Percentiles rank a stretch among this genome's conserved stretches.
Evolutionary conservation across 2,329 filamentous ascomycete species (phyloP).

Genomic region (Penicillium sclerotigenum): DNA sequence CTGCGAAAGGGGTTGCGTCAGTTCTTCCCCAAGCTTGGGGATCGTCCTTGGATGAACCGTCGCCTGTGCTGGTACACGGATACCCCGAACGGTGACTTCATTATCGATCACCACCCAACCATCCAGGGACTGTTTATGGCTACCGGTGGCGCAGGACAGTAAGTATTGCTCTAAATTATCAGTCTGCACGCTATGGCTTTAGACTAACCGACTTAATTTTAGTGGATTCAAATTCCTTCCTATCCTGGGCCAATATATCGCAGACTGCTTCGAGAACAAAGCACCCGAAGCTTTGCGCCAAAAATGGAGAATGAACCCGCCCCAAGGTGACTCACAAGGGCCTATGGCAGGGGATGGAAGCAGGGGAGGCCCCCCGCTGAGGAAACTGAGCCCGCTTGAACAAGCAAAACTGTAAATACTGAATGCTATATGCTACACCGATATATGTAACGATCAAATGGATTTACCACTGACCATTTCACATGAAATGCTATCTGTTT

Average conservation of each 20-base stretch:
- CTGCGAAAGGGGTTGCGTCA: conserved; percentile 58
- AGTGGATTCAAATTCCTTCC: conserved; percentile 61
- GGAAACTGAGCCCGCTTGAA: conserved; percentile 23
- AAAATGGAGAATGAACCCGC: conserved; percentile 51
- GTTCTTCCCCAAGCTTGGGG: conserved; percentile 58
- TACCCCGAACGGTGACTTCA: conserved; percentile 64
- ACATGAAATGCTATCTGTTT: neutral
- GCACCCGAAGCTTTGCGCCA: conserved; percentile 52
- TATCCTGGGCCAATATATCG: conserved; percentile 60
- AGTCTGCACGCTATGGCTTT: neutral
- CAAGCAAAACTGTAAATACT: conserved; percentile 22
- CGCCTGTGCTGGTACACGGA: conserved; percentile 73
- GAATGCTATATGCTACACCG: neutral
- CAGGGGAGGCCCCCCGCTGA: conserved; percentile 26
- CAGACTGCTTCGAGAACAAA: conserved; percentile 52
- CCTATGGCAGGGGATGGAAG: conserved; percentile 29
- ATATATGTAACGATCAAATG: neutral
- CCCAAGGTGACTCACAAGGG: conserved; percentile 1
- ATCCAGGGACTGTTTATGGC: conserved; percentile 49
- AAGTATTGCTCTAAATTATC: conserved; percentile 1
- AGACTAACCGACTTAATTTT: conserved; percentile 4
- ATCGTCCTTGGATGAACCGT: conserved; percentile 57
- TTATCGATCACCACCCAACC: conserved; percentile 63
- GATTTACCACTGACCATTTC: neutral
- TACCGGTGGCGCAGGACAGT: conserved; percentile 27